Conservation (phyloP, 495 filamentous ascomycete genomes). For the Penicillium tannophilum region DNA sequence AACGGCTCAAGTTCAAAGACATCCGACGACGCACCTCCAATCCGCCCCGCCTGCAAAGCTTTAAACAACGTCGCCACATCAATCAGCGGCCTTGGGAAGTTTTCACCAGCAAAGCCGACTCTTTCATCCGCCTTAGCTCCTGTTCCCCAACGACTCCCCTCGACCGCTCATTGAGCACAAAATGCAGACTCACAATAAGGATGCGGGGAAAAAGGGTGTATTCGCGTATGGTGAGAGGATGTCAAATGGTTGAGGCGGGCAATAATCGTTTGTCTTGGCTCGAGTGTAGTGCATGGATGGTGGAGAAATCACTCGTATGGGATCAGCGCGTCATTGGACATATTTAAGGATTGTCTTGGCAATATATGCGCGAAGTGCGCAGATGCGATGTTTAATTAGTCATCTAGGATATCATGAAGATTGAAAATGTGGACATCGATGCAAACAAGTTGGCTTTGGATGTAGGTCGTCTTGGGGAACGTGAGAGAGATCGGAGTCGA, state of each 20-base stretch:
- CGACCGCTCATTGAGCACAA: not conserved
- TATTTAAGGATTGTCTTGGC: not conserved
- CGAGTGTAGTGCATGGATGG: not conserved
- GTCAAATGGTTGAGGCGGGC: not conserved
- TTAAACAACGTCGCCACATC: no score
- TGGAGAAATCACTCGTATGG: no score
- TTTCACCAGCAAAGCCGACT: no score
- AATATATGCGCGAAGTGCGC: slow-evolving; percentile 4
- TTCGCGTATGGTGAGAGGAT: not conserved
- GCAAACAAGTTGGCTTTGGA: not conserved
- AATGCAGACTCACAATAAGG: not conserved
- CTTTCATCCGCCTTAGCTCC: not conserved
- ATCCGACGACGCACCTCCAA: no score
- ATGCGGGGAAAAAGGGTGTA: not conserved
- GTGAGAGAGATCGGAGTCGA: not conserved
- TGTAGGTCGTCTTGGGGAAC: not conserved
- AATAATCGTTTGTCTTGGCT: not conserved
- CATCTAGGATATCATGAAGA: not conserved
- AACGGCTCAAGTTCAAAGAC: no score
- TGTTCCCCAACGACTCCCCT: not conserved
- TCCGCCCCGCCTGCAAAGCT: no score
- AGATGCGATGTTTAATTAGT: not conserved
- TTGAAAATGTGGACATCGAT: not conserved
- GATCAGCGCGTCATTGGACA: not conserved
- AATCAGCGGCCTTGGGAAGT: no score